Evolutionary conservation across 2,329 filamentous ascomycete genomes (phyloP), one percentile per base, ranked within the genome.

Genomic region (Hortaea werneckii): DNA sequence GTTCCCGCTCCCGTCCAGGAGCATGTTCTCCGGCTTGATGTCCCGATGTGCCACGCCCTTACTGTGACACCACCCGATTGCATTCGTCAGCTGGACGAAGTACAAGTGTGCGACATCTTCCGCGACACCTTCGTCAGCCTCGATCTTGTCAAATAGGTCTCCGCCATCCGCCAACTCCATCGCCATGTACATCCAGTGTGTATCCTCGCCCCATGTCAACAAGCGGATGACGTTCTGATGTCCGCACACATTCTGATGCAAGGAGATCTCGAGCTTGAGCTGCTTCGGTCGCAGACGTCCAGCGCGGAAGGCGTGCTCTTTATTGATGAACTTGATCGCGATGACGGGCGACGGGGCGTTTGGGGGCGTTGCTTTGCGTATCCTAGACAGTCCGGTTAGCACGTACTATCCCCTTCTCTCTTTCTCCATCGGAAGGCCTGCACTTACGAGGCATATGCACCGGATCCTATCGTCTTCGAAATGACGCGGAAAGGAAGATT

Each of bases 71-170:
- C 89, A 98, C 60, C 83, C 83, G 51, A 96, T 85, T 6, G 90
- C 92, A 61, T 82, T 82, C 57, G 96, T 78, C 50, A 98, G 77
- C 68, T 98, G 92, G 2, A 83, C 78, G 65, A 98, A 98, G 71
- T 96, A 98, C 50, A 95, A 80, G 64, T 98, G 94, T 30, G 92
- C 90, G 61, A 98, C 87, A 63, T 96, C 87, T 65, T 94, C 82
- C 5, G 83, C 79, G n/a, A 96, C 87, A 41, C 92, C 92, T 39
- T 90, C 86, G 65, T 98, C 92, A 12, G 92, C 89, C 69, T 98
- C 94, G 57, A 98, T 96, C 73, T 98, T 98, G 79, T 98, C 92
- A 65, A 98, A 98, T 6, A 98, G 75, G 63, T 98, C 92, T 8
- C 92, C 92, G 37, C 92, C 92, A 58, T 94, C 87, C 40, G 92